Evolutionary conservation across 2,329 filamentous ascomycete genomes (phyloP).

Genomic region (Zymoseptoria pseudotritici): DNA sequence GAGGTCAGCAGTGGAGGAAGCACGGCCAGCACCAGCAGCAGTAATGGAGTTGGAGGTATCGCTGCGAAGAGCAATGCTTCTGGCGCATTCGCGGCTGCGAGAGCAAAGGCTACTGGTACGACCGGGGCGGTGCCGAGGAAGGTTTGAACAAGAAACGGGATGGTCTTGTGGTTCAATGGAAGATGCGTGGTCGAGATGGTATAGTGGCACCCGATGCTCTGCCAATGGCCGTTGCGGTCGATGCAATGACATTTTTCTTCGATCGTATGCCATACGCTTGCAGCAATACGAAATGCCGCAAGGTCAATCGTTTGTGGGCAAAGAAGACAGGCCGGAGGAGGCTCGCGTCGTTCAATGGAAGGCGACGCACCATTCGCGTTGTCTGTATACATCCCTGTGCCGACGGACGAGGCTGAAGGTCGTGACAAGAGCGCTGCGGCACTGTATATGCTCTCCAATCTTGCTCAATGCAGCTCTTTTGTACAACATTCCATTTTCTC

Average conservation of each 20-base stretch:
- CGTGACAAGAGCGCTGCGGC: neutral
- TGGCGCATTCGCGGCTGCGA: neutral
- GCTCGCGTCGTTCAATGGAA: too few relatives aligned
- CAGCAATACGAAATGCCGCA: too few relatives aligned
- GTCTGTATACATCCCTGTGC: too few relatives aligned
- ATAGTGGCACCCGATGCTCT: too few relatives aligned
- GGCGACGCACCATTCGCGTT: too few relatives aligned
- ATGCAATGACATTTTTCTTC: too few relatives aligned
- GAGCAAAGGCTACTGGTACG: neutral
- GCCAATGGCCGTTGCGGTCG: too few relatives aligned
- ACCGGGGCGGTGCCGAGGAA: conserved; percentile 13
- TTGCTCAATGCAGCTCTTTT: neutral
- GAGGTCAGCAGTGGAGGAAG: conserved; percentile 29
- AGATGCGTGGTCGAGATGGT: neutral
- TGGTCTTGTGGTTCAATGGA: neutral
- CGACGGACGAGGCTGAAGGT: neutral
- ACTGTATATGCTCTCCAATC: neutral
- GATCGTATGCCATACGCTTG: too few relatives aligned
- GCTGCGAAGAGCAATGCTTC: neutral
- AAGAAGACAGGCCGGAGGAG: too few relatives aligned
- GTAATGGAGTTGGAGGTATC: neutral
- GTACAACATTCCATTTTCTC: neutral
- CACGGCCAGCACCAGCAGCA: neutral
- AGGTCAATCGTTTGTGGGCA: too few relatives aligned
- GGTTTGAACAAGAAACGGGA: conserved; percentile 1